Conservation (phyloP, 2,329 filamentous ascomycete species). For the Penicillium sp. region DNA sequence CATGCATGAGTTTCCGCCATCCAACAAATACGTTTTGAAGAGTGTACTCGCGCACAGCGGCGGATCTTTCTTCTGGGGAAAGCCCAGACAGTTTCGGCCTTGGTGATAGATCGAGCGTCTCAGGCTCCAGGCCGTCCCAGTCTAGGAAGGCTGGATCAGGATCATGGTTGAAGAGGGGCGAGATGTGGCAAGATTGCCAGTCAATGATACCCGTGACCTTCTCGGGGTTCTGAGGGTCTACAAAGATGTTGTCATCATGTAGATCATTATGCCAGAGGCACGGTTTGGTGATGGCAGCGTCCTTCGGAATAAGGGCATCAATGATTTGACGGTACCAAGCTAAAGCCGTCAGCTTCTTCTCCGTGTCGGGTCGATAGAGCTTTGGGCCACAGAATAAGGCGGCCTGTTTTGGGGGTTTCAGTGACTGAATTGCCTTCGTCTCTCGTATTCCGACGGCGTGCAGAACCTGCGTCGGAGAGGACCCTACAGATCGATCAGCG, state of each 20-base stretch:
- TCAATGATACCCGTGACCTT: constrained; percentile 32
- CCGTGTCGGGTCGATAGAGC: constrained; percentile 24
- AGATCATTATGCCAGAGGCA: constrained; percentile 33
- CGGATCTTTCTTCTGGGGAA: constrained; percentile 23
- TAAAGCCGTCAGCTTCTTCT: constrained; percentile 28
- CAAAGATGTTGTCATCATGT: constrained; percentile 33
- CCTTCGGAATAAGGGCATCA: constrained; percentile 25
- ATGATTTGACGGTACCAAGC: constrained; percentile 25
- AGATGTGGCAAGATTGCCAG: constrained; percentile 32
- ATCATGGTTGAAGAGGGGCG: constrained; percentile 30
- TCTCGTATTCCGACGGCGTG: constrained; percentile 28
- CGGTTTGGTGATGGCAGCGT: constrained; percentile 18
- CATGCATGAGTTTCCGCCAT: constrained; percentile 30
- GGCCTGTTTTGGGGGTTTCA: constrained; percentile 25
- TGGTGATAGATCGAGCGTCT: constrained; percentile 26
- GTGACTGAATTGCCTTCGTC: constrained; percentile 20
- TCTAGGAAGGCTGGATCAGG: constrained; percentile 28
- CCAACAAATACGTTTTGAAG: constrained; percentile 25
- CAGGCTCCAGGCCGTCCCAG: constrained; percentile 28
- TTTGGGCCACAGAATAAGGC: constrained; percentile 31
- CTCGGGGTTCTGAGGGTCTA: constrained; percentile 29
- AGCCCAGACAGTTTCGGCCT: constrained; percentile 24
- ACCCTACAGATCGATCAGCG: constrained; percentile 24
- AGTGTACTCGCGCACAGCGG: constrained; percentile 27
- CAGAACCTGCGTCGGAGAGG: constrained; percentile 25